Percentiles rank a stretch among this genome's conserved stretches.
Evolutionary conservation across 208 protist species (phyloP).

Genomic region (Leishmania major): DNA sequence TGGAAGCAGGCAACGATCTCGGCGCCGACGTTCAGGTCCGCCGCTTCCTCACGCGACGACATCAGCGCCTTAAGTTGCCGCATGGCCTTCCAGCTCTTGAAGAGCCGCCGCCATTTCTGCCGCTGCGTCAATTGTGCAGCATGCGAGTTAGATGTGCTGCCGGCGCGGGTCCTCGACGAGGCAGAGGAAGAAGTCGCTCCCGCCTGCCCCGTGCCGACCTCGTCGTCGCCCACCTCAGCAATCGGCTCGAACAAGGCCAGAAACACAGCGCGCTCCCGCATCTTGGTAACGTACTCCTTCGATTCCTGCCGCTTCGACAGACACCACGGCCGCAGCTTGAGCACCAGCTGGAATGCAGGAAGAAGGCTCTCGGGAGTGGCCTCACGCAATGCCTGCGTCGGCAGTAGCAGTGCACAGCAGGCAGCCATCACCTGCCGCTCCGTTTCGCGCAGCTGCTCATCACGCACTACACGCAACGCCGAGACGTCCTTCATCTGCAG

Average conservation of each 20-base stretch:
- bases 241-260: conserved; percentile 81
- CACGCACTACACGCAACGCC: conserved; percentile 71
- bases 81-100: conserved; percentile 84
- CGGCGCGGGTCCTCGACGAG: background rate
- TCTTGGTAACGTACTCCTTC: conserved; percentile 46
- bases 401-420: conserved; percentile 75
- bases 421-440: conserved; percentile 86
- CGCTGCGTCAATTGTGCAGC: conserved; percentile 38
- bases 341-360: conserved; percentile 67
- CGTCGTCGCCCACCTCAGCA: conserved; percentile 19
- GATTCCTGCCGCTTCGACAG: conserved; percentile 82
- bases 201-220: background rate
- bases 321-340: conserved; percentile 74
- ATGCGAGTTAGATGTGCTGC: conserved; percentile 6
- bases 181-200: background rate
- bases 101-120: conserved; percentile 79
- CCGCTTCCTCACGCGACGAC: conserved; percentile 57
- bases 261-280: conserved; percentile 72
- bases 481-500: conserved; percentile 69
- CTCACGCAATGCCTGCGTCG: conserved; percentile 56
- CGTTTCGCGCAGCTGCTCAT: conserved; percentile 65
- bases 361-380: conserved; percentile 45
- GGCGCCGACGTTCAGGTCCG: conserved; percentile 31
- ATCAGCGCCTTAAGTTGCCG: conserved; percentile 73
- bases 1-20: conserved; percentile 79